These are phyloP conservation scores for Bocquillonia castaneifolia DNA, from an alignment of 441 rosid species.

Conservation along the genomic window DNA sequence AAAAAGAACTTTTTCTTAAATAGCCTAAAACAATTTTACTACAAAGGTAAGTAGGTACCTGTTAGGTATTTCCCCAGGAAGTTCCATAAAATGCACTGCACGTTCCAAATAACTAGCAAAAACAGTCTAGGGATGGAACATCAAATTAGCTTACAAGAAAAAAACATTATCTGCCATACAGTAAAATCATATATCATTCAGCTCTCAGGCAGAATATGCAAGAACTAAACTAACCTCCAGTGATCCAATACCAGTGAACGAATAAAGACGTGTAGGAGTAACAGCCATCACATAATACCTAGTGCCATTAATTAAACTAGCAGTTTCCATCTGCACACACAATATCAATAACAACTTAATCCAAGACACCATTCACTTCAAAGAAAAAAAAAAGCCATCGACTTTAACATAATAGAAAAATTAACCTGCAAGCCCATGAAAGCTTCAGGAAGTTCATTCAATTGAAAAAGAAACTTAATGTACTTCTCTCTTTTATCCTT, in stretches of 20 bases:
- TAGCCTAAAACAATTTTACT: background rate
- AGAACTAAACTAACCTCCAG: constrained; percentile 64
- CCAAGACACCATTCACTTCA: background rate
- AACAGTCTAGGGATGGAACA: constrained; percentile 53
- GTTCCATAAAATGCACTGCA: constrained; percentile 97
- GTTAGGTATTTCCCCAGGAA: constrained; percentile 98
- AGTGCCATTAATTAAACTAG: constrained; percentile 61
- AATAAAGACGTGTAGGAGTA: constrained; percentile 95
- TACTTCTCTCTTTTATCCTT: constrained; percentile 96
- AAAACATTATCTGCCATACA: background rate
- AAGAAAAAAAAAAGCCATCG: background rate
- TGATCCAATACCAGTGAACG: constrained; percentile 91
- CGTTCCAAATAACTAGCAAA: constrained; percentile 86
- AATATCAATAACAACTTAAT: background rate
- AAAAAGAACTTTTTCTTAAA: background rate
- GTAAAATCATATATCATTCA: too few species aligned
- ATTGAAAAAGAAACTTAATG: constrained; percentile 70
- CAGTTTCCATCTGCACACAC: constrained; percentile 81
- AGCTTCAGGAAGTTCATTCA: constrained; percentile 90
- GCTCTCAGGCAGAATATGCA: background rate
- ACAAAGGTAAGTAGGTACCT: constrained; percentile 49
- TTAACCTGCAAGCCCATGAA: constrained; percentile 89
- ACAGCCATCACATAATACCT: constrained; percentile 99
- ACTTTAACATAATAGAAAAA: background rate
- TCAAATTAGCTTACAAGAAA: constrained; percentile 18